Conservation (phyloP, 768 basidiomycete genomes). For the Cyathus striatus region DNA sequence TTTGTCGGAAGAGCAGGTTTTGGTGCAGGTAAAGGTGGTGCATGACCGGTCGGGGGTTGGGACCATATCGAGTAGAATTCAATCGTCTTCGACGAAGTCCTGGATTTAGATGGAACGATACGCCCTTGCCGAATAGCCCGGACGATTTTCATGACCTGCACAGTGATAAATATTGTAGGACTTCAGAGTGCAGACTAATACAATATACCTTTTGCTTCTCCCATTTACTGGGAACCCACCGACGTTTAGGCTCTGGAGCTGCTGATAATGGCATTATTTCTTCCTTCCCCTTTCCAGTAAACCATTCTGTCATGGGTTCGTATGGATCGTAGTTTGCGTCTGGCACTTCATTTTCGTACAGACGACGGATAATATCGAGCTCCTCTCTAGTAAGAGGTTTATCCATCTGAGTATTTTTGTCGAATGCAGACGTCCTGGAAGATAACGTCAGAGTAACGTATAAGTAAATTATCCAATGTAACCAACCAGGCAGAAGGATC, state of each 20-base stretch:
- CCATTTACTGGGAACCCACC: constrained; percentile 99
- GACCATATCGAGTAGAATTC: constrained; percentile 90
- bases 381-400: constrained; percentile 86
- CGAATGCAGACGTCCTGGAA: constrained; percentile 84
- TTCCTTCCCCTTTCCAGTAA: constrained; percentile 93
- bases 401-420: constrained; percentile 81
- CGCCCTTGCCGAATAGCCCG: constrained; percentile 96
- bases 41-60: constrained; percentile 63
- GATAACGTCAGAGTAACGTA: background rate
- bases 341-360: constrained; percentile 90
- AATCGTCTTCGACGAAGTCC: constrained; percentile 57
- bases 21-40: constrained; percentile 90
- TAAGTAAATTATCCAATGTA: background rate
- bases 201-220: constrained; percentile 90
- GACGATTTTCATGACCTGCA: constrained; percentile 97
- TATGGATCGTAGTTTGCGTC: constrained; percentile 90
- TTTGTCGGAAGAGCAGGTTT: constrained; percentile 86
- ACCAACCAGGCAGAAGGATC: constrained; percentile 84
- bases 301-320: constrained; percentile 93
- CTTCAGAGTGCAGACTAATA: background rate
- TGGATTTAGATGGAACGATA: constrained; percentile 87
- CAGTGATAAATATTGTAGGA: constrained; percentile 4
- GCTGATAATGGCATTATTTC: constrained; percentile 90
- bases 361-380: constrained; percentile 87
- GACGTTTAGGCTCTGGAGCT: constrained; percentile 91